phyloP scores from a whole-genome alignment of 192 early-diverging fungal species.

The Coemansia sp. region DNA sequence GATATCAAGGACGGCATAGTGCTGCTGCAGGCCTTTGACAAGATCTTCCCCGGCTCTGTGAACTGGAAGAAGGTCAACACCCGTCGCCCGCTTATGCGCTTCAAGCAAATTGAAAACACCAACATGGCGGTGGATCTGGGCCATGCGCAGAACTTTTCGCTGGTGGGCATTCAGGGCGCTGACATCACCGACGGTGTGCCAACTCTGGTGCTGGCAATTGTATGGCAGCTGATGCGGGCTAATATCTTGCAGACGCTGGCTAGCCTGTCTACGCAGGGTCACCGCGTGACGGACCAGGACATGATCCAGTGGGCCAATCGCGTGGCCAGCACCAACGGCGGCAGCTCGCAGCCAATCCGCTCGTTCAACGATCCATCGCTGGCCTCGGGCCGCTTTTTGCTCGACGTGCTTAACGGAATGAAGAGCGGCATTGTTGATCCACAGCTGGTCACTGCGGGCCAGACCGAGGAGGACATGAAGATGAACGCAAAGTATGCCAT shows the following conservation, averaged over 20 bases:
- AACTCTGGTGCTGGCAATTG: constrained; percentile 84
- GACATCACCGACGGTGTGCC: constrained; percentile 92
- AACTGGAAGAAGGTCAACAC: constrained; percentile 92
- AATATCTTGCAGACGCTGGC: constrained; percentile 93
- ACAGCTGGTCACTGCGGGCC: constrained; percentile 71
- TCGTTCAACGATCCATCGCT: constrained; percentile 85
- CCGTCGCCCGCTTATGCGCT: constrained; percentile 69
- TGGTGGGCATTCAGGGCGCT: constrained; percentile 93
- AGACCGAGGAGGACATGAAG: constrained; percentile 77
- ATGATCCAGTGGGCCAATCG: constrained; percentile 97
- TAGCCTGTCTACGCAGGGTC: constrained; percentile 75
- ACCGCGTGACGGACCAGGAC: constrained; percentile 86
- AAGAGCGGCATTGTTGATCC: constrained; percentile 91
- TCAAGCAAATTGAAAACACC: constrained; percentile 98
- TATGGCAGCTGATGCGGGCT: constrained; percentile 99
- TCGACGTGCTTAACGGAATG: constrained; percentile 91
- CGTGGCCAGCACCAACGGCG: constrained; percentile 57
- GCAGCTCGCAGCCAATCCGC: constrained; percentile 62
- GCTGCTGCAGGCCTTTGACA: constrained; percentile 94
- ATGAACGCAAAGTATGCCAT: constrained; percentile 96
- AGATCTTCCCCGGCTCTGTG: constrained; percentile 84
- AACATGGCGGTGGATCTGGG: constrained; percentile 90
- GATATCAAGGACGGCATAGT: constrained; percentile 90
- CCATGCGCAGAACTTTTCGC: constrained; percentile 79
- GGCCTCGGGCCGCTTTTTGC: constrained; percentile 76